These are phyloP conservation scores for Gamsiella multidivaricata DNA, from an alignment of 192 early-diverging fungal genomes.

Conservation along the genomic window DNA sequence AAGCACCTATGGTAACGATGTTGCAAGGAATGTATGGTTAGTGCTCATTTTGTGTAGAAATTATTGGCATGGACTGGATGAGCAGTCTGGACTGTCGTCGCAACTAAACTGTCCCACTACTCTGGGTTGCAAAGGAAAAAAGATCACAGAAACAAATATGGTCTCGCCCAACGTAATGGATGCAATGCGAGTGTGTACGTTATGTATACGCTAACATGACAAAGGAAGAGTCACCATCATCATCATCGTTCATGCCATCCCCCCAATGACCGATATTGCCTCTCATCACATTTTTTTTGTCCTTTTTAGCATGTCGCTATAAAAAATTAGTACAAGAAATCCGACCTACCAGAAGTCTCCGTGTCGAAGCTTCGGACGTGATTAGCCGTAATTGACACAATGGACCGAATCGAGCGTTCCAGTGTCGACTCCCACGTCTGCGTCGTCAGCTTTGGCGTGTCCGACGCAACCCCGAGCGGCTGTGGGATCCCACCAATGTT, in stretches of 20 bases:
- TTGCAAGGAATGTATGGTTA: background rate
- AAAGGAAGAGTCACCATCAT: background rate
- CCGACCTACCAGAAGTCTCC: slow-evolving; percentile 75
- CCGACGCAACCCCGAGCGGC: background rate
- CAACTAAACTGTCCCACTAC: too few relatives aligned
- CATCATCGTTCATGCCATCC: background rate
- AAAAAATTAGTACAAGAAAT: background rate
- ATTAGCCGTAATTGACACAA: slow-evolving; percentile 81
- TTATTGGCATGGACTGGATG: too few relatives aligned
- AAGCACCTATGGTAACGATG: slow-evolving; percentile 59
- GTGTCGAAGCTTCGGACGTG: slow-evolving; percentile 84
- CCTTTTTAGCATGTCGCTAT: background rate
- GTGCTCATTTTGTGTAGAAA: background rate
- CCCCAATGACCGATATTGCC: background rate
- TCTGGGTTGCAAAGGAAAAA: too few relatives aligned
- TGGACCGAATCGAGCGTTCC: slow-evolving; percentile 77
- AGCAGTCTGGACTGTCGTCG: too few relatives aligned
- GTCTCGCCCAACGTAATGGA: too few relatives aligned
- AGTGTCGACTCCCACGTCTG: slow-evolving; percentile 77
- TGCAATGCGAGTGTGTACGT: too few relatives aligned
- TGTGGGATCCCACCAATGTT: too few relatives aligned
- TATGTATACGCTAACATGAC: background rate
- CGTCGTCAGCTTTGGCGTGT: slow-evolving; percentile 28
- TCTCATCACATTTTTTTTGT: background rate
- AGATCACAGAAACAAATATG: too few relatives aligned